These are phyloP conservation scores for Physcomitrellopsis africana DNA, from an alignment of 225 moss, liverwort and hornwort species.

Conservation along the genomic window DNA sequence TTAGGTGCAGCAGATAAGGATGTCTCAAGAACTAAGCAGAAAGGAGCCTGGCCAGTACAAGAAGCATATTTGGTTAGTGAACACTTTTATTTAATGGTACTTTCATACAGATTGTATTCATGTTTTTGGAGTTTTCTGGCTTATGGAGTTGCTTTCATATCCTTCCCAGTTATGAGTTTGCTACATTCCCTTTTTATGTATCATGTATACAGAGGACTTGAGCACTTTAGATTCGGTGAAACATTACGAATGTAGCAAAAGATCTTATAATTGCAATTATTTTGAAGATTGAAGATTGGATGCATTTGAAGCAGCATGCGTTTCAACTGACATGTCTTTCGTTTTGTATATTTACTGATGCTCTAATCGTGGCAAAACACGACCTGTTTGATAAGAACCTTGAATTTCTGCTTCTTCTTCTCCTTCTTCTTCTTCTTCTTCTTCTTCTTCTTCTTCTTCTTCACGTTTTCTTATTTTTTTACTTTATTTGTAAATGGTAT, in stretches of 20 bases:
- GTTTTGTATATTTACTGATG: no score
- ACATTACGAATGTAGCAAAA: not conserved
- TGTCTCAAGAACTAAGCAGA: conserved; percentile 57
- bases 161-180: conserved; percentile 21
- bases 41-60: conserved; percentile 79
- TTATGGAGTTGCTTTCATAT: conserved; percentile 5
- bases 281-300: no score
- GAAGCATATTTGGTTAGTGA: conserved; percentile 90
- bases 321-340: no score
- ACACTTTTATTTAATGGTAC: conserved; percentile 17
- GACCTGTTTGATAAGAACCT: no score
- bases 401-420: no score
- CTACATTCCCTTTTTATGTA: not conserved
- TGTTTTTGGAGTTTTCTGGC: not conserved
- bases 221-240: not conserved
- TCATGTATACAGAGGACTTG: not conserved
- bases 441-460: no score
- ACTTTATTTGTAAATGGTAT: no score
- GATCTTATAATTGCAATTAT: not conserved
- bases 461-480: no score
- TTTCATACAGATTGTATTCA: conserved; percentile 3
- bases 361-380: no score
- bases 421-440: no score
- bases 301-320: no score
- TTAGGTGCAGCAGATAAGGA: conserved; percentile 88